Evolutionary conservation across 2,329 filamentous ascomycete genomes (phyloP).

Genomic region (Aschersonia sp.): DNA sequence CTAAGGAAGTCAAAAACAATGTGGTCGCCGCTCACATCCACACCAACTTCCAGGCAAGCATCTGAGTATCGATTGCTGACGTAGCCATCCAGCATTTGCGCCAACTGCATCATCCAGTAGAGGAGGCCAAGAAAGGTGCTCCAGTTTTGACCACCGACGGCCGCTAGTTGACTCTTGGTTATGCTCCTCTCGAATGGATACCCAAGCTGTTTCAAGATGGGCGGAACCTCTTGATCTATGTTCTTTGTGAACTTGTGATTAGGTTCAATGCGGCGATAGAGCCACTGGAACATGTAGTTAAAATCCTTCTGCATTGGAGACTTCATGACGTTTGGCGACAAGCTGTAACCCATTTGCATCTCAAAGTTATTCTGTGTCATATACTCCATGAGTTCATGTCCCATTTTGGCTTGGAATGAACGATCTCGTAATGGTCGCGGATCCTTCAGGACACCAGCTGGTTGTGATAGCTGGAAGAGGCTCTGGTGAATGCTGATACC

Average conservation of each 20-base stretch:
- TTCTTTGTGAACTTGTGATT: constrained; percentile 86
- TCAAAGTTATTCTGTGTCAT: constrained; percentile 91
- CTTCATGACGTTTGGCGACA: constrained; percentile 83
- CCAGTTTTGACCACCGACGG: constrained; percentile 96
- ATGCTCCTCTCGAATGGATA: constrained; percentile 95
- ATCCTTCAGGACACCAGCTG: constrained; percentile 72
- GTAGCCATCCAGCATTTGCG: constrained; percentile 84
- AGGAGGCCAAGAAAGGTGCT: constrained; percentile 83
- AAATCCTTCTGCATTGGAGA: constrained; percentile 98
- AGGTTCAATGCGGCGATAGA: constrained; percentile 92
- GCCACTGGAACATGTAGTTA: constrained; percentile 94
- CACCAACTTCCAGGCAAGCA: constrained; percentile 73
- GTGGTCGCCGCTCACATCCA: constrained; percentile 77
- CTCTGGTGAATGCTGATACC: constrained; percentile 63
- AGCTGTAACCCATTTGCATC: constrained; percentile 87
- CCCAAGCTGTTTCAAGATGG: constrained; percentile 80
- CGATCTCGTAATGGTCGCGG: constrained; percentile 76
- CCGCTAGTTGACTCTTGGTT: constrained; percentile 88
- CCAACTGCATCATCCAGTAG: constrained; percentile 98
- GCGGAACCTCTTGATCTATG: constrained; percentile 89
- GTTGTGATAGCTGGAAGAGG: constrained; percentile 79
- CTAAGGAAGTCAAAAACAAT: constrained; percentile 92
- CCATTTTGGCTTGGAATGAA: constrained; percentile 66
- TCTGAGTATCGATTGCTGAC: constrained; percentile 70
- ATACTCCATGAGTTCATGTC: constrained; percentile 82